Evolutionary conservation across 805 yeast species (phyloP), one percentile per base, ranked within the genome.

Genomic region (Yarrowia osloensis): DNA sequence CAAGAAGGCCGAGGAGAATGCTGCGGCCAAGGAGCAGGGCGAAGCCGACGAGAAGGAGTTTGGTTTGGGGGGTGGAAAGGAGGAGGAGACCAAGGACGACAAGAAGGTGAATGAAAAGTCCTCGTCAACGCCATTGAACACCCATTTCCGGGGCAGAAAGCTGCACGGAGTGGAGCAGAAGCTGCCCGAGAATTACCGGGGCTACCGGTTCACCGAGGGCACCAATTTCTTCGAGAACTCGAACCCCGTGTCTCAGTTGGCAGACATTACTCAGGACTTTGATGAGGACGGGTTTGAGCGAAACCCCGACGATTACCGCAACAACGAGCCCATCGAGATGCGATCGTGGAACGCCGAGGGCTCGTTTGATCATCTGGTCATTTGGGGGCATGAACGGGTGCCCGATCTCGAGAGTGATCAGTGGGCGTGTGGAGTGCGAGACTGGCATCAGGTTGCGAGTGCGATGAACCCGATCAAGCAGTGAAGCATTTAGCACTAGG

Each of bases 371-470:
- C 42, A 40, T 33, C 37, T 73, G 19, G 69, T 71, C 4, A 71
- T 73, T 1, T 73, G 75, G 75, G 74, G 71, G 24, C 75, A 73
- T 37, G 74, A 73, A 39, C 35, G 63, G 1, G 24, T 44, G n/a
- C 75, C 75, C 12, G 70, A 69, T 26, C 55, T 39, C 3, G 44
- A 37, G 8, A 49, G 68, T 24, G 75, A 73, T 55, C 73, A 74
- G 19, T 73, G 73, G 73, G 67, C 70, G n/a, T 35, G 71, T n/a
- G 74, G 74, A 15, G 61, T 71, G 21, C 37, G 35, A 9, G 75
- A 73, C 37, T 68, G 73, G 75, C 65, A 70, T 8, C 37, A 63
- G 19, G 65, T 73, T 1, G 69, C 75, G 3, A 49, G 49, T 19
- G 57, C 65, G 22, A 70, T 70, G 61, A 67, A 71, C 54, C 24